These are phyloP conservation scores for Phalaenopsis hybrid DNA, from an alignment of 116 monocot genomes.

Conservation along the genomic window DNA sequence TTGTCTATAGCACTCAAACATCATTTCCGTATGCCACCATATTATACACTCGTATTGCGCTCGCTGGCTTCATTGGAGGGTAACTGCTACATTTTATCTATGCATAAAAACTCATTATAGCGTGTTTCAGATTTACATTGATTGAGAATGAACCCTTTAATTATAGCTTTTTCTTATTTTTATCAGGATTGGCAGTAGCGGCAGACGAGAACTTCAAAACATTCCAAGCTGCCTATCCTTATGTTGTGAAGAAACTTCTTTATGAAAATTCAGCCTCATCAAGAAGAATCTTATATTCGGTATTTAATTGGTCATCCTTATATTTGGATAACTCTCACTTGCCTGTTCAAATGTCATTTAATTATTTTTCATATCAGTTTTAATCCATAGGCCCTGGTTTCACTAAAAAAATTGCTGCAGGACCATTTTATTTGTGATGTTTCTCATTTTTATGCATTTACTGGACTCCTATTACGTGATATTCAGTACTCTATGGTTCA, in stretches of 20 bases:
- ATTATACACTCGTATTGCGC: conserved; percentile 74
- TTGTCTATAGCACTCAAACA: conserved; percentile 77
- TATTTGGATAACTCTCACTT: conserved; percentile 6
- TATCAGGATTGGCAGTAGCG: conserved; percentile 75
- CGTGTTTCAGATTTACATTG: neutral
- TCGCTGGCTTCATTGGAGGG: conserved; percentile 95
- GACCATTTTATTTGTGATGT: neutral
- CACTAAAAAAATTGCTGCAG: neutral
- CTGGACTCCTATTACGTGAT: neutral
- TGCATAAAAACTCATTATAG: neutral
- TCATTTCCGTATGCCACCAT: conserved; percentile 90
- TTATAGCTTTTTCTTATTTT: conserved; percentile 5
- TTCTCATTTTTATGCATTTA: neutral
- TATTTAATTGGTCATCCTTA: conserved; percentile 20
- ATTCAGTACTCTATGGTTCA: too few relatives aligned
- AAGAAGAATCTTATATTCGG: conserved; percentile 70
- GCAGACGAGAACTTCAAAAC: conserved; percentile 77
- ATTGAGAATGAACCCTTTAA: neutral
- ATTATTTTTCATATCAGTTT: neutral
- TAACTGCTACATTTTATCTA: conserved; percentile 5
- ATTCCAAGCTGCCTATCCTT: conserved; percentile 93
- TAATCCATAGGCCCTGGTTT: neutral
- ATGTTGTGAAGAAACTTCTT: conserved; percentile 78
- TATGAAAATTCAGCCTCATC: conserved; percentile 65
- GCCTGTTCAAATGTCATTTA: neutral